Evolutionary conservation across 495 filamentous ascomycete species (phyloP), one percentile per base, ranked within the genome.

Genomic region (Penicillium riverlandense): DNA sequence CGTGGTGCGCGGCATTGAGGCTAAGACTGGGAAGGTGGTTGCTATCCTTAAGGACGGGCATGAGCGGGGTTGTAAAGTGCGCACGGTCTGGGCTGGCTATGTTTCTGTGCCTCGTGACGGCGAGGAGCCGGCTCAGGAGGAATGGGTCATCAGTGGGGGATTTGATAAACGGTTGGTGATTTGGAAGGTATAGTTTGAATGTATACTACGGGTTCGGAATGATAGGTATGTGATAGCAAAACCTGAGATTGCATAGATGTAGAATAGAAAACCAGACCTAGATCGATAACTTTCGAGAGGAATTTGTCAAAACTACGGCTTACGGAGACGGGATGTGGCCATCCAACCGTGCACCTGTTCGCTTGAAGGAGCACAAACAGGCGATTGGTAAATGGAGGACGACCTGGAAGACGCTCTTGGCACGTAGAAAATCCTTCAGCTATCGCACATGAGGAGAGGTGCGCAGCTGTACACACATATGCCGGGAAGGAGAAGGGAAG

Each of bases 401-500:
- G 80, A 83, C 65, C 49, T 63, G 57, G 54, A 50, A 55, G 55
- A 72, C 70, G 62, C 62, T 98, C 82, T 96, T 74, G 92, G 92
- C 92, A 98, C 86, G 89, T 83, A 46, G 83, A 71, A 62, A 72
- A 85, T 91, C 92, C 92, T 97, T 97, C 91, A 96, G 87, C 85
- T 82, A 60, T 68, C 75, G 79, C 77, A 80, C 86, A 90, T 85
- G 67, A 78, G 62, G 67, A 68, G 69, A 54, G 74, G 78, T 75
- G 78, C 78, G 78, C 74, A 78, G 89, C 88, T 96, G 92, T 98
- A 98, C 92, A 98, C 92, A 98, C 90, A 87, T 84, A 95, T 98
- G 92, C 92, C 92, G 54, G 37, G 36, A 39, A 29, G 41, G 10
- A 16, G 15, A 16, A 16, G 35, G 28, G 33, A 40, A 48, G 35